Conservation (phyloP, 495 filamentous ascomycete species). For the Hypomontagnella submonticulosa region DNA sequence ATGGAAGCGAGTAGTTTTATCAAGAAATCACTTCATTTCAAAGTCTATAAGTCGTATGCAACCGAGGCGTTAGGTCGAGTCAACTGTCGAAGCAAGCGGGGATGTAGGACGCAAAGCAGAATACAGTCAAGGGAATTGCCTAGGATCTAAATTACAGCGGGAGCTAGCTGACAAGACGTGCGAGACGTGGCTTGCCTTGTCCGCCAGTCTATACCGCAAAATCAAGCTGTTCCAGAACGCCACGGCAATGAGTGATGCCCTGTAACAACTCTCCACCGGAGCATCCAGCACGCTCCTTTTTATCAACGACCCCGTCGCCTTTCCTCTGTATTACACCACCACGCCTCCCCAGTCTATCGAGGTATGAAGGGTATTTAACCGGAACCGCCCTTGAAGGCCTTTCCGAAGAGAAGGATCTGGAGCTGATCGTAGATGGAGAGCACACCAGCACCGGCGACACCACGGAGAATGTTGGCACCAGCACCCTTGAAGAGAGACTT, state of each 20-base stretch:
- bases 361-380: conserved; percentile 67
- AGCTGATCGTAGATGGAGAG: conserved; percentile 99
- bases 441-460: conserved; percentile 99
- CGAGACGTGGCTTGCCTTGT: conserved; percentile 41
- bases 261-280: conserved; percentile 52
- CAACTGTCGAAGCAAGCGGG: conserved; percentile 49
- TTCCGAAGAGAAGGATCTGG: conserved; percentile 98
- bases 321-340: conserved; percentile 48
- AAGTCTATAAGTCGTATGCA: conserved; percentile 60
- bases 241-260: conserved; percentile 58
- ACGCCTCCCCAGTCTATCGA: conserved; percentile 48
- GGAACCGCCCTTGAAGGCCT: conserved; percentile 96
- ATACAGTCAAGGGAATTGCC: conserved; percentile 67
- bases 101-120: conserved; percentile 55
- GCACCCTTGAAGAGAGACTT: conserved; percentile 99
- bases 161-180: conserved; percentile 47
- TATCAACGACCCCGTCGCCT: conserved; percentile 47
- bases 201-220: conserved; percentile 46
- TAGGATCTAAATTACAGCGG: conserved; percentile 72
- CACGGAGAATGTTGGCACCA: conserved; percentile 99
- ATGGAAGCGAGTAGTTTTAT: conserved; percentile 1
- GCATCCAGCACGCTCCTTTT: conserved; percentile 50
- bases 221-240: conserved; percentile 58
- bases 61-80: conserved; percentile 46
- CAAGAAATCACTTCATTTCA: conserved; percentile 46